Evolutionary conservation across 2,329 filamentous ascomycete species (phyloP), one percentile per base, ranked within the genome.

Genomic region (Trichoderma semiorbis): DNA sequence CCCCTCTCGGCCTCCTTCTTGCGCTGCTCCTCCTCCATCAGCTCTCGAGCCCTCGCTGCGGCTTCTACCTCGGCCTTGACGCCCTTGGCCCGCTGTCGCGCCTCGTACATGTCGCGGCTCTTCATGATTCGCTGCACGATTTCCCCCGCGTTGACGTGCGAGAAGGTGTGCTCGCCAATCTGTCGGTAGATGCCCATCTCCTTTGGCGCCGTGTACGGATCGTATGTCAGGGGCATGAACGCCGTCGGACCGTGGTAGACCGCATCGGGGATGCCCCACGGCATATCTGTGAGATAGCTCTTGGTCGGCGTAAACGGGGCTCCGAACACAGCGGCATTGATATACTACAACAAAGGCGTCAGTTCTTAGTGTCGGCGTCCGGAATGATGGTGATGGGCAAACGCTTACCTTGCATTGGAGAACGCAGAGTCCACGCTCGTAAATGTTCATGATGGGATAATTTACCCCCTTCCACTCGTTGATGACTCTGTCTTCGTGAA

Each of bases 401-500:
- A 26, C 24, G 24, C 88, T 78, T 85, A 95, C 93, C 81, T 92
- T 92, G 85, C 96, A 99, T 79, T 99, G 96, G 74, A 98, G 85
- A 34, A 98, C 95, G 80, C 96, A 99, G 26, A 99, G 89, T 2
- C 95, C 95, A 55, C 96, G 92, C 85, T 99, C 96, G 78, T 95
- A 97, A 71, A 97, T 95, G 84, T 98, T 99, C 96, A 99, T 99
- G 83, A 99, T 98, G 30, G 96, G 96, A 80, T 98, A 99, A 84
- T 99, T 99, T 77, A 98, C 88, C 43, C 96, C 95, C 83, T 98
- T 98, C 92, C 94, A 97, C 77, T 92, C 86, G 82, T 99, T 99
- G 81, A 99, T 97, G 73, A 97, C 94, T 74, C 92, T 90, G 80
- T 99, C 96, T 78, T 97, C 93, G 82, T 99, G 96, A 28, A 99